These are phyloP conservation scores for Dalbergia oliveri DNA, from an alignment of 306 rosid genomes.

Conservation along the genomic window DNA sequence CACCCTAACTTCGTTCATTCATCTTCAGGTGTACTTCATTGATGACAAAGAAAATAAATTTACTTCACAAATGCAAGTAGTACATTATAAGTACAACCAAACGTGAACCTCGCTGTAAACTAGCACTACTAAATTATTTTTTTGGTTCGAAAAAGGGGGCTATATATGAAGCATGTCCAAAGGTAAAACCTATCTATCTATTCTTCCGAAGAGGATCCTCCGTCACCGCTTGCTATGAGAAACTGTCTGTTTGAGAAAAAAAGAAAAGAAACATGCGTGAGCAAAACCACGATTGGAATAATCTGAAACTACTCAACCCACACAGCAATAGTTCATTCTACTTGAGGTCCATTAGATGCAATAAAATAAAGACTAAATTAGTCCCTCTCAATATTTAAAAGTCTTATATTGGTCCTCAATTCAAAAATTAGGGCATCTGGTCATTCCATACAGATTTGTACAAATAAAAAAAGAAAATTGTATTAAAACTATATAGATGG, in stretches of 20 bases:
- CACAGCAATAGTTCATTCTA: not conserved
- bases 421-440: too few relatives aligned
- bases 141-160: conserved; percentile 39
- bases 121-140: conserved; percentile 38
- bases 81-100: conserved; percentile 52
- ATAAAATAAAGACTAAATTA: not conserved
- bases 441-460: too few relatives aligned
- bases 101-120: conserved; percentile 42
- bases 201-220: conserved; percentile 37
- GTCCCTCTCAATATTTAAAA: too few relatives aligned
- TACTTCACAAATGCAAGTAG: conserved; percentile 47
- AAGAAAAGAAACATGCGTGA: not conserved
- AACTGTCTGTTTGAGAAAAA: conserved; percentile 45
- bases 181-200: conserved; percentile 51
- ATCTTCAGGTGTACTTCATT: conserved; percentile 35
- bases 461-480: too few relatives aligned
- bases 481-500: too few relatives aligned
- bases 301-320: conserved; percentile 14
- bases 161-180: conserved; percentile 49
- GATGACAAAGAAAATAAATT: conserved; percentile 29
- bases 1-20: conserved; percentile 26
- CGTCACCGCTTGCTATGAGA: conserved; percentile 52
- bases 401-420: too few relatives aligned
- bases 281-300: conserved; percentile 22
- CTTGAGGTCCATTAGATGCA: not conserved